These are phyloP conservation scores for Taxawa tesnikishii DNA, from an alignment of 2,329 filamentous ascomycete species.

Conservation along the genomic window DNA sequence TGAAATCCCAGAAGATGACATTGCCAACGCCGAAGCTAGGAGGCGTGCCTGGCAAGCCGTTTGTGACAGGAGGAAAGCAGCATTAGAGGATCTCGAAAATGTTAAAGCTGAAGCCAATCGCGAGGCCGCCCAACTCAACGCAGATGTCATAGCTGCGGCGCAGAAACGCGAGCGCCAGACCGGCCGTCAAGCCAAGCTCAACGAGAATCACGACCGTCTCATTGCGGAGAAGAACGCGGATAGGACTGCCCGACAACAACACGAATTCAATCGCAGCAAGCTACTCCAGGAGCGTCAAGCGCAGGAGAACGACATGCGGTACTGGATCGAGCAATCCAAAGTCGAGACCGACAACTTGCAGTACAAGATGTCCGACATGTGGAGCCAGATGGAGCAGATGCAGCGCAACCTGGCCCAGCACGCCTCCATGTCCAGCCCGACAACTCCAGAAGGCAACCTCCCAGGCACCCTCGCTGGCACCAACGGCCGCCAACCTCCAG, in stretches of 20 bases:
- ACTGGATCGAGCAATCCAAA: conserved; percentile 25
- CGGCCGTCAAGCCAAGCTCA: conserved; percentile 58
- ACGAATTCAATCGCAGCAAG: conserved; percentile 18
- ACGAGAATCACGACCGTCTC: conserved; percentile 59
- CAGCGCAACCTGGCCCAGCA: conserved; percentile 13
- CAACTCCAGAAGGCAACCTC: conserved; percentile 48
- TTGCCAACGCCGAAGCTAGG: conserved; percentile 42
- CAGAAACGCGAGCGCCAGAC: conserved; percentile 63
- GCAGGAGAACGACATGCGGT: conserved; percentile 24
- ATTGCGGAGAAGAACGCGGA: conserved; percentile 53
- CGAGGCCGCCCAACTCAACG: conserved; percentile 49
- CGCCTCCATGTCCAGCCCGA: conserved; percentile 12
- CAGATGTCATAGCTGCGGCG: conserved; percentile 51
- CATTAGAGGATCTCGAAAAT: conserved; percentile 46
- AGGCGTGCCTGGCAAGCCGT: conserved; percentile 47
- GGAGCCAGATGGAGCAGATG: conserved; percentile 22
- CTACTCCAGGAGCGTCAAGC: conserved; percentile 19
- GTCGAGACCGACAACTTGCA: conserved; percentile 23
- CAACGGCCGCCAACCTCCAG: conserved; percentile 10
- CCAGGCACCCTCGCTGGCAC: conserved; percentile 36
- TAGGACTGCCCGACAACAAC: conserved; percentile 19
- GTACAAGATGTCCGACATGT: conserved; percentile 25
- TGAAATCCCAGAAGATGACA: conserved; percentile 50
- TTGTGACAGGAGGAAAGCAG: conserved; percentile 35
- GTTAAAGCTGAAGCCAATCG: conserved; percentile 51